Evolutionary conservation across 1,284 basidiomycete species (phyloP).

Genomic region (Apiotrichum domesticum): DNA sequence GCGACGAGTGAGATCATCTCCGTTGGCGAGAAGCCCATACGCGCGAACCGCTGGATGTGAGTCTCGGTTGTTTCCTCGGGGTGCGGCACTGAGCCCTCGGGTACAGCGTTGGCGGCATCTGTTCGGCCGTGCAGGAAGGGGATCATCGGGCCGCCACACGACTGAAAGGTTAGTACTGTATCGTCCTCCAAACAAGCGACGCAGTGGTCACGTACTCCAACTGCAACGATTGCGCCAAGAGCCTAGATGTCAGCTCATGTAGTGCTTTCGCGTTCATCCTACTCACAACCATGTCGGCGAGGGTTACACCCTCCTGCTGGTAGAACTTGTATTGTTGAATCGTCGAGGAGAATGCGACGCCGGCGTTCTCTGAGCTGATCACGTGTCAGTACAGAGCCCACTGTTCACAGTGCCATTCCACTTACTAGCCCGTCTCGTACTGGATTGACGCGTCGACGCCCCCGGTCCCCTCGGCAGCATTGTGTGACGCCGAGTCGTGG

Average conservation of each 20-base stretch:
- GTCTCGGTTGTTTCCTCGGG: constrained; percentile 13
- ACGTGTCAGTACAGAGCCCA: neutral
- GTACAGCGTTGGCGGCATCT: constrained; percentile 2
- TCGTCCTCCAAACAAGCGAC: too few relatives aligned
- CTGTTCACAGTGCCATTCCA: neutral
- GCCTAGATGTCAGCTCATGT: constrained; percentile 1
- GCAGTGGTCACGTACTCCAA: constrained; percentile 2
- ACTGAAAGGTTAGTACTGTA: neutral
- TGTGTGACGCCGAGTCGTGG: constrained; percentile 16
- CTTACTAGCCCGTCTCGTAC: constrained; percentile 14
- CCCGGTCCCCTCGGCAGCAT: constrained; percentile 14
- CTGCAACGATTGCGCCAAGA: constrained; percentile 14
- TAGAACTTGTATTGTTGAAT: constrained; percentile 13
- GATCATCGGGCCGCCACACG: constrained; percentile 17
- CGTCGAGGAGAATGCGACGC: constrained; percentile 7
- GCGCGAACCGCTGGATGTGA: constrained; percentile 15
- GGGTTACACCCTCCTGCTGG: constrained; percentile 11
- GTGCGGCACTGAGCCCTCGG: constrained; percentile 11
- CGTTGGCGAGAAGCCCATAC: constrained; percentile 16
- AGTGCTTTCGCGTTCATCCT: neutral
- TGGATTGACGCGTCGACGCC: constrained; percentile 19
- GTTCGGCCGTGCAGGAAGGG: constrained; percentile 13
- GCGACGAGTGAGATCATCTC: constrained; percentile 17
- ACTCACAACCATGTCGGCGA: constrained; percentile 12
- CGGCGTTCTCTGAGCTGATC: constrained; percentile 11